These are phyloP conservation scores for Trichocomaceae sp. DNA, from an alignment of 2,329 filamentous ascomycete species.

Conservation along the genomic window DNA sequence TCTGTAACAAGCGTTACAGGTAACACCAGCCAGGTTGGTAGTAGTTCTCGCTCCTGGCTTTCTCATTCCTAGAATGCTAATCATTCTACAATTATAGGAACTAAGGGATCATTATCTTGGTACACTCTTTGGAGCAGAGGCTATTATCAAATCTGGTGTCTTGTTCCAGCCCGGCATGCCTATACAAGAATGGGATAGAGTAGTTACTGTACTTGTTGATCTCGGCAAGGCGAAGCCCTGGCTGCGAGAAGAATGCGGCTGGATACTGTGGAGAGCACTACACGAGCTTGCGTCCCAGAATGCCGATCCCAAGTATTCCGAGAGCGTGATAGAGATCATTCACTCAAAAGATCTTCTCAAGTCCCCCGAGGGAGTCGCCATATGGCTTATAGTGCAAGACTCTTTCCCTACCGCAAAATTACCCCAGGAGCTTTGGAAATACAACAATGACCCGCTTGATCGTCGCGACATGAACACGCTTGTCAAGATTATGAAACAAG, in stretches of 20 bases:
- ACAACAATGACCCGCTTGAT: constrained; percentile 62
- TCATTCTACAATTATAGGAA: constrained; percentile 55
- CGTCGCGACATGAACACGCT: constrained; percentile 62
- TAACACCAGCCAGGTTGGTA: constrained; percentile 15
- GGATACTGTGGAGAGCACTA: constrained; percentile 68
- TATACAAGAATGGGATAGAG: constrained; percentile 46
- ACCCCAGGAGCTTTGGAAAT: constrained; percentile 64
- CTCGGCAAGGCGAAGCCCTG: constrained; percentile 77
- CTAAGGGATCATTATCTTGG: constrained; percentile 80
- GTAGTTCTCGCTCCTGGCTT: neutral
- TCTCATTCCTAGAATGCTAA: neutral
- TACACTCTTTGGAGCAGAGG: constrained; percentile 78
- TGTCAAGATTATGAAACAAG: constrained; percentile 71
- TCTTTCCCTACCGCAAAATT: constrained; percentile 59
- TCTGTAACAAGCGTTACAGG: constrained; percentile 47
- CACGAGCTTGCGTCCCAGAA: constrained; percentile 44
- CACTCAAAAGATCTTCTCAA: constrained; percentile 61
- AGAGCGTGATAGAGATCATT: constrained; percentile 57
- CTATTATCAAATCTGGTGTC: constrained; percentile 71
- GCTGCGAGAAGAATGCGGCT: constrained; percentile 82
- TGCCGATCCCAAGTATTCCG: constrained; percentile 45
- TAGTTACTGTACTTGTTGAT: constrained; percentile 67
- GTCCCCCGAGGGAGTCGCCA: constrained; percentile 80
- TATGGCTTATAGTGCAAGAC: constrained; percentile 69
- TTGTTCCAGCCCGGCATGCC: constrained; percentile 55